Base-by-base conservation (phyloP, 2,329 filamentous ascomycete species). In the Escovopsis sp. region DNA sequence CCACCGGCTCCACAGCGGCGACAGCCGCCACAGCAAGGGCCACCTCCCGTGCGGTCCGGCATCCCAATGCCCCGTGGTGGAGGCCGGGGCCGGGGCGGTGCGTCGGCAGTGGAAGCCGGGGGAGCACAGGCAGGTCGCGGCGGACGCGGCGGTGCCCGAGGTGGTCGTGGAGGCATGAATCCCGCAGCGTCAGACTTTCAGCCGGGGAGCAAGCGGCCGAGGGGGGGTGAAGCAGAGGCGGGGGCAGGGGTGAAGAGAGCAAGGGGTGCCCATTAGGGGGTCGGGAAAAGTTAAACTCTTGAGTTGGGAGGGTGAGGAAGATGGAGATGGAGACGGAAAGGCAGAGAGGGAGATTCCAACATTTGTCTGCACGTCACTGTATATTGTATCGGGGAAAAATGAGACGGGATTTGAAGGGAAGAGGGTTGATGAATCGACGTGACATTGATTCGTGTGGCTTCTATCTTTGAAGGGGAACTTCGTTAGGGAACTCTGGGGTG, bases 161-260 rank as follows among this genome's bases (percentile, higher is more conserved):
- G 63, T 23, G 60, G 64, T 30, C 63, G 69, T 19, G 59, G 59
- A 43, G 61, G 45, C 10, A 51, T 77, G 50, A 77, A 73, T 48
- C 66, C 69, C 1, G 60, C 59, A 11, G 73, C 69, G 9, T 62
- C 67, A 39, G 76, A 78, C 44, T 71, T 75, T 49, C 73, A 75
- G 36, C 68, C 70, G 8, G 72, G 73, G 4, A 72, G 66, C 49
- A 77, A 78, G 59, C 65, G 74, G 26, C 66, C 71, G 12, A 63
- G 74, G 42, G 72, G 75, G 42, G 72, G 75, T 39, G 74, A 78
- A 43, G 62, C 60, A 1, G 65, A 67, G 40, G 56, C 48, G 19
- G 63, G 61, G 4, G 63, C 57, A 15, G 64, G 64, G 18, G 63
- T 62, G 4, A 68, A 68, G 54, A 55, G 65, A 45, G 60, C 63